These are phyloP conservation scores for Gynostemma pentaphyllum DNA, from an alignment of 306 rosid species.

Conservation along the genomic window DNA sequence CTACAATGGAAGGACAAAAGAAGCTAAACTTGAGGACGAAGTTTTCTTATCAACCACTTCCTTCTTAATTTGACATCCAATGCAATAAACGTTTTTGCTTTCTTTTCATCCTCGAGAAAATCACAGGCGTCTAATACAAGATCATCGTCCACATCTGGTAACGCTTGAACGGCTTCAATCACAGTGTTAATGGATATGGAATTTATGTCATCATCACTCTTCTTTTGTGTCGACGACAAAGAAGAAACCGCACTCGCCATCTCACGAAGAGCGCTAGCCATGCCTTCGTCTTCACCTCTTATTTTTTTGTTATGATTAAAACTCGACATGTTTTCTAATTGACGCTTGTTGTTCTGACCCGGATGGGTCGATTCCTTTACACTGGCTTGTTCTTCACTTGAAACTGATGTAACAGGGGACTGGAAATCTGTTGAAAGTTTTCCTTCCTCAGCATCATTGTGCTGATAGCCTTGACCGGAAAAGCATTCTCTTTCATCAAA, in stretches of 20 bases:
- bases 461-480: constrained; percentile 27
- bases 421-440: constrained; percentile 17
- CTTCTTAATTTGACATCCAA: constrained; percentile 46
- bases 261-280: constrained; percentile 45
- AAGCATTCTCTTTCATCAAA: constrained; percentile 29
- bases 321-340: constrained; percentile 24
- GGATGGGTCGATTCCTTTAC: constrained; percentile 19
- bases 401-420: constrained; percentile 32
- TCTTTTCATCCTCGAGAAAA: constrained; percentile 61
- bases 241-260: constrained; percentile 53
- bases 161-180: constrained; percentile 60
- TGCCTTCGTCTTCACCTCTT: constrained; percentile 33
- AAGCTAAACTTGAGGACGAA: constrained; percentile 28
- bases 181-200: constrained; percentile 42
- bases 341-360: constrained; percentile 36
- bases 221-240: constrained; percentile 28
- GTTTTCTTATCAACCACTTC: constrained; percentile 70
- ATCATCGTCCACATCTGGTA: constrained; percentile 73
- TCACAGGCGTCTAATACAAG: constrained; percentile 74
- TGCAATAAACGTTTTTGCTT: constrained; percentile 65
- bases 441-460: constrained; percentile 21
- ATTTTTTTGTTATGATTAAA: constrained; percentile 26
- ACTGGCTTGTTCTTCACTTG: constrained; percentile 24
- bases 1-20: neutral
- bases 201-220: constrained; percentile 23